Conservation (phyloP, 2,329 filamentous ascomycete species). For the Cordyceps javanica region DNA sequence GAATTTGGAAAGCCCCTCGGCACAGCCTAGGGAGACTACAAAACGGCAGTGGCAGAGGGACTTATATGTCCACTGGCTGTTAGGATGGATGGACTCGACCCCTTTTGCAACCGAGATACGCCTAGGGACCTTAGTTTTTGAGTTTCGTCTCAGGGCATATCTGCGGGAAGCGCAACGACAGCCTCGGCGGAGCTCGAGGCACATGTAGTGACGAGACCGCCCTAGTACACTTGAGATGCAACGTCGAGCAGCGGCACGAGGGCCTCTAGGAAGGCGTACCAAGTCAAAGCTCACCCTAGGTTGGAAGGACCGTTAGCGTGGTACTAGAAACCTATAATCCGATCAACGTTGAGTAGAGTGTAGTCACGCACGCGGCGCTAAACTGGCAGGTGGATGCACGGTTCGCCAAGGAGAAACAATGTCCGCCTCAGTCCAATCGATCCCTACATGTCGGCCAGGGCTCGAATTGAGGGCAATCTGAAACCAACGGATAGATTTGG, state of each 20-base stretch:
- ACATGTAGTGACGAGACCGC: not conserved
- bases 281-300: not conserved
- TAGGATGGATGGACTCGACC: not conserved
- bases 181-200: not conserved
- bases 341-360: not conserved
- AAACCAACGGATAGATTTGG: not conserved
- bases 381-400: not conserved
- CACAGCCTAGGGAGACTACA: too few relatives aligned
- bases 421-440: not conserved
- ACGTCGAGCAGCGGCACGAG: not conserved
- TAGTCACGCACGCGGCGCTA: not conserved
- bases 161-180: not conserved
- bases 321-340: not conserved
- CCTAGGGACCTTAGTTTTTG: too few relatives aligned
- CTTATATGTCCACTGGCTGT: not conserved
- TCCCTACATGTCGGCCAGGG: not conserved
- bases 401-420: not conserved
- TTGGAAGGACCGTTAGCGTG: too few relatives aligned
- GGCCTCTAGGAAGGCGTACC: not conserved
- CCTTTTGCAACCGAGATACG: not conserved
- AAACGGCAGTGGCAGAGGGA: not conserved
- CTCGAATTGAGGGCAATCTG: not conserved
- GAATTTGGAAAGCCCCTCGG: too few relatives aligned
- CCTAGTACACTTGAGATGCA: not conserved
- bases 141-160: constrained; percentile 1